Conservation (phyloP, 106 monocot genomes). For the Allium fistulosum region DNA sequence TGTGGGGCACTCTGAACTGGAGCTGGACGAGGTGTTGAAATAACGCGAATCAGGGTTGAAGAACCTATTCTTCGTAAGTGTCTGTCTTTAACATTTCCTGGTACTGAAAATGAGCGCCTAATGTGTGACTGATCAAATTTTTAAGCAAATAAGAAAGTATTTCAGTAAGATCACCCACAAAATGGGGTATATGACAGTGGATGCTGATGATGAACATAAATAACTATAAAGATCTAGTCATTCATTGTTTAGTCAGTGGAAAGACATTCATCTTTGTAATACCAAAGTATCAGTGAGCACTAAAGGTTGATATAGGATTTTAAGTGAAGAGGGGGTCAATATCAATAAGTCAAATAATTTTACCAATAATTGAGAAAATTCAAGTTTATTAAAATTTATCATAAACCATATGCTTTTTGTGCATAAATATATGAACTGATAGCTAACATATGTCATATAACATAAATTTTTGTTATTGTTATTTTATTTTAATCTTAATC, state of each 20-base stretch:
- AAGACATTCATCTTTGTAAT: not conserved
- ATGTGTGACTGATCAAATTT: slow-evolving; percentile 31
- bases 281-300: not conserved
- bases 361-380: too few relatives aligned
- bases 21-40: slow-evolving; percentile 72
- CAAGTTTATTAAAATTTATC: too few relatives aligned
- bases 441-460: too few relatives aligned
- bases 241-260: not conserved
- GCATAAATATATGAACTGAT: not conserved
- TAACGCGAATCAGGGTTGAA: slow-evolving; percentile 56
- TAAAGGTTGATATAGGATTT: not conserved
- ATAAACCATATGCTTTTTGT: too few relatives aligned
- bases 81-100: slow-evolving; percentile 54
- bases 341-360: too few relatives aligned
- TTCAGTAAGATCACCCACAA: not conserved
- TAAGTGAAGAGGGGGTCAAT: not conserved
- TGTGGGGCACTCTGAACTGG: slow-evolving; percentile 23
- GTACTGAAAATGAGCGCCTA: slow-evolving; percentile 82
- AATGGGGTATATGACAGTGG: not conserved
- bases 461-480: not conserved
- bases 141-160: not conserved
- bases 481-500: not conserved
- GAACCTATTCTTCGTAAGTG: slow-evolving; percentile 53
- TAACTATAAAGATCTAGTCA: not conserved
- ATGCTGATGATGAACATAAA: not conserved